Evolutionary conservation across 176 grass and related monocot species (phyloP).

Genomic region (Ananas comosus): DNA sequence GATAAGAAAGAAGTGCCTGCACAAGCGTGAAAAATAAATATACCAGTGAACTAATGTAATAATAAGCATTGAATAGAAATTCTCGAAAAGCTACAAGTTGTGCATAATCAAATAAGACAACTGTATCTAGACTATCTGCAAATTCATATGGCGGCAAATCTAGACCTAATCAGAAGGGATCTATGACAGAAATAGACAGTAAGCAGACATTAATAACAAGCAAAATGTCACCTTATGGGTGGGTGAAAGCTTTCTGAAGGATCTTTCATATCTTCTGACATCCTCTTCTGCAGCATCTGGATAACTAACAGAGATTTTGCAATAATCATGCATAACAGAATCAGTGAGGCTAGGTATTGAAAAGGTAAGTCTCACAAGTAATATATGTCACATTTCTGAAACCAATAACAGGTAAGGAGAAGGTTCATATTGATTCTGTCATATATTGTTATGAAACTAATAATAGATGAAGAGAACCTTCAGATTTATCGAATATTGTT

Average conservation of each 20-base stretch:
- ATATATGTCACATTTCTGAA: not conserved
- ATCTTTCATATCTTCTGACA: conserved; percentile 69
- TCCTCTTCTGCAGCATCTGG: conserved; percentile 78
- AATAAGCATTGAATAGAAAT: not conserved
- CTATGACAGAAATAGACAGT: not conserved
- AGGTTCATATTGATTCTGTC: not conserved
- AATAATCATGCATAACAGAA: conserved; percentile 12
- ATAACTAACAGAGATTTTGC: conserved; percentile 37
- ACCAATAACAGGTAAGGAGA: not conserved
- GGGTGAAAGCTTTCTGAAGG: conserved; percentile 79
- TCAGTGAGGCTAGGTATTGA: conserved; percentile 1
- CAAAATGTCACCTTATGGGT: conserved; percentile 60
- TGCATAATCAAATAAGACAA: conserved; percentile 3
- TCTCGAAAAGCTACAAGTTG: not conserved
- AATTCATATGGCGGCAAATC: not conserved
- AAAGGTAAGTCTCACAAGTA: conserved; percentile 1
- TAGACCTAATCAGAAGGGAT: not conserved
- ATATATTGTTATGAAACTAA: too few relatives aligned
- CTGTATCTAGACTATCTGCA: not conserved
- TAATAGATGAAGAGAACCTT: too few relatives aligned
- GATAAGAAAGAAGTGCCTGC: conserved; percentile 86
- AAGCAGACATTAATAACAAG: not conserved
- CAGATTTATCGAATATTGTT: too few relatives aligned
- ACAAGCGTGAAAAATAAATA: conserved; percentile 13
- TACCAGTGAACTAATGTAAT: not conserved